Conservation (phyloP, 2,329 filamentous ascomycete species). For the Colletotrichum tabaci region DNA sequence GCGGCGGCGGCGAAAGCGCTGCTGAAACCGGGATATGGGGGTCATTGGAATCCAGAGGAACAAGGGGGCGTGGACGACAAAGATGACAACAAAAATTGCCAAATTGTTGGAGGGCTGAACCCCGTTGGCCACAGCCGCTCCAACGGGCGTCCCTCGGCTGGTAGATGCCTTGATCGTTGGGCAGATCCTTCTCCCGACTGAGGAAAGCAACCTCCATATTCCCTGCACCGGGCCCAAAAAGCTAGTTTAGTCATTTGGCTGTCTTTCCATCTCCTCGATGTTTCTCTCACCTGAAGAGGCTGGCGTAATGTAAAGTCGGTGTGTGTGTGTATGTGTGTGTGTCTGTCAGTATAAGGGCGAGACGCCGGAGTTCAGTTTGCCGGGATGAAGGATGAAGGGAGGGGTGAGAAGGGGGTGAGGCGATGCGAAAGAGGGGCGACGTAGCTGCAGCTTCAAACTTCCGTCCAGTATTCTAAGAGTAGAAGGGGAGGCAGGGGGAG, state of each 20-base stretch:
- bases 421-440: slow-evolving; percentile 16
- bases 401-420: not conserved
- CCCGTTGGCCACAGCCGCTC: slow-evolving; percentile 33
- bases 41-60: not conserved
- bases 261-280: not conserved
- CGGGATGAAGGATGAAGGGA: not conserved
- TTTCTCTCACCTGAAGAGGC: not conserved
- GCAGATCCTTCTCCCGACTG: slow-evolving; percentile 15
- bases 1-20: not conserved
- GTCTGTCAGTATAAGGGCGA: too few relatives aligned
- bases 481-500: not conserved
- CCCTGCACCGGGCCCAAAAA: not conserved
- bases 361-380: not conserved
- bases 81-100: not conserved
- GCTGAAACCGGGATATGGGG: not conserved
- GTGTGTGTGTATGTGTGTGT: not conserved
- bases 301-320: slow-evolving; percentile 6
- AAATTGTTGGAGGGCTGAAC: slow-evolving; percentile 14
- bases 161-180: slow-evolving; percentile 9
- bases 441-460: not conserved
- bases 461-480: not conserved
- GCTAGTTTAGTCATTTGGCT: not conserved
- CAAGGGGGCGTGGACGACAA: slow-evolving; percentile 11
- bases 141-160: slow-evolving; percentile 22
- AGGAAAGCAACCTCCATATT: not conserved